phyloP scores from a whole-genome alignment of 768 basidiomycete species.

The Pleurotus salmoneostramineus region DNA sequence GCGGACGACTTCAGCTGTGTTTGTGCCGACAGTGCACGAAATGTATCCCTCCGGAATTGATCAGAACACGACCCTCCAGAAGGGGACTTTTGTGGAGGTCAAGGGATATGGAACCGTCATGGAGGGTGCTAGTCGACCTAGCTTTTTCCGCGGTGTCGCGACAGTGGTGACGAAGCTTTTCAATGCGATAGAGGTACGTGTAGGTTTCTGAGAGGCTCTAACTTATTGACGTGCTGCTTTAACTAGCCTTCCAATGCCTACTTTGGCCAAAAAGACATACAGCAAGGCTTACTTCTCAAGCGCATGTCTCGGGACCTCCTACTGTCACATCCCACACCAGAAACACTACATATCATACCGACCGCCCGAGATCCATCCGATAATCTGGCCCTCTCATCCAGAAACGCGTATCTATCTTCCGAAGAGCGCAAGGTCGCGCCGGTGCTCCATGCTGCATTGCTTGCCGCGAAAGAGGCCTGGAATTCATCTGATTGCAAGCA shows the following conservation, averaged over 20 bases:
- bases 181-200: slow-evolving; percentile 78
- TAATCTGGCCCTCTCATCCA: slow-evolving; percentile 83
- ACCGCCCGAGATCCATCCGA: slow-evolving; percentile 68
- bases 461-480: slow-evolving; percentile 56
- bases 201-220: background rate
- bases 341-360: slow-evolving; percentile 81
- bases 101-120: slow-evolving; percentile 89
- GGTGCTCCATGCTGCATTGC: slow-evolving; percentile 67
- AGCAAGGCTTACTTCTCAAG: slow-evolving; percentile 86
- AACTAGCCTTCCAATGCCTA: slow-evolving; percentile 87
- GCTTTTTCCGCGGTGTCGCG: slow-evolving; percentile 93
- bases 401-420: slow-evolving; percentile 77
- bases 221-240: background rate
- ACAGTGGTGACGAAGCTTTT: slow-evolving; percentile 95
- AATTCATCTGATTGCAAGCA: slow-evolving; percentile 41
- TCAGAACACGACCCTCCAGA: slow-evolving; percentile 69
- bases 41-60: slow-evolving; percentile 94
- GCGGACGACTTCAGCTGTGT: slow-evolving; percentile 63
- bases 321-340: slow-evolving; percentile 67
- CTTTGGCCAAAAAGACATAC: slow-evolving; percentile 98
- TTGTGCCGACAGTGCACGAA: slow-evolving; percentile 72
- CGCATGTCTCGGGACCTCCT: slow-evolving; percentile 78
- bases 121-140: slow-evolving; percentile 85
- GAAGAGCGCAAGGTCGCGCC: slow-evolving; percentile 65
- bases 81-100: slow-evolving; percentile 89